These are phyloP conservation scores for Lagenidium sp. DNA, from an alignment of 352 stramenopile genomes.

Conservation along the genomic window DNA sequence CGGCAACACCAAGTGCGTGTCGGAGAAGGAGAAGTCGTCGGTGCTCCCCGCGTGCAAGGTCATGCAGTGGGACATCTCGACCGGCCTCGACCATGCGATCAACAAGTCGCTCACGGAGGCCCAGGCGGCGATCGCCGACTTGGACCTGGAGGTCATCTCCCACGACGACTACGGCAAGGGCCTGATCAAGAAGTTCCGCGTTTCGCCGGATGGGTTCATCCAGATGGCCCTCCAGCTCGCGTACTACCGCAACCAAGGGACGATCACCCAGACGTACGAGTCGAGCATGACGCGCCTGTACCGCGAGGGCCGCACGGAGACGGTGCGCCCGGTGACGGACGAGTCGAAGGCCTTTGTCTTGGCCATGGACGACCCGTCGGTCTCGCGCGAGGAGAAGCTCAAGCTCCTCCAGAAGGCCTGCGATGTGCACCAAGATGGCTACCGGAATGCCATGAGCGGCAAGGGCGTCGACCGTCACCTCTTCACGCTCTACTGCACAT, in stretches of 20 bases:
- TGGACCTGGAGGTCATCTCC: constrained; percentile 85
- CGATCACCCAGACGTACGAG: constrained; percentile 96
- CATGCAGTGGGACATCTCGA: constrained; percentile 54
- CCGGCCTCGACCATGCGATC: constrained; percentile 38
- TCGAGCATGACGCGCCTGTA: constrained; percentile 95
- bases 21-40: constrained; percentile 34
- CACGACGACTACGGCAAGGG: constrained; percentile 87
- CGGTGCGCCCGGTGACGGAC: constrained; percentile 85
- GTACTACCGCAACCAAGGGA: constrained; percentile 89
- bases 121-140: constrained; percentile 66
- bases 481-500: constrained; percentile 92
- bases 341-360: constrained; percentile 89
- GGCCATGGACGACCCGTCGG: constrained; percentile 63
- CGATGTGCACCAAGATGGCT: constrained; percentile 87
- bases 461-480: constrained; percentile 94
- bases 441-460: constrained; percentile 84
- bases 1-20: constrained; percentile 28
- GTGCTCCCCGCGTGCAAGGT: constrained; percentile 38
- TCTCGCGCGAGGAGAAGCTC: constrained; percentile 68
- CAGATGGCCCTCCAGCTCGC: constrained; percentile 96
- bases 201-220: constrained; percentile 94
- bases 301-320: constrained; percentile 93
- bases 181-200: constrained; percentile 87
- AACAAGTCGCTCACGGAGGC: constrained; percentile 44
- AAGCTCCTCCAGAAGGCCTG: constrained; percentile 85